Conservation (phyloP, 129 eudicot species). For the Flaveria linearis region DNA sequence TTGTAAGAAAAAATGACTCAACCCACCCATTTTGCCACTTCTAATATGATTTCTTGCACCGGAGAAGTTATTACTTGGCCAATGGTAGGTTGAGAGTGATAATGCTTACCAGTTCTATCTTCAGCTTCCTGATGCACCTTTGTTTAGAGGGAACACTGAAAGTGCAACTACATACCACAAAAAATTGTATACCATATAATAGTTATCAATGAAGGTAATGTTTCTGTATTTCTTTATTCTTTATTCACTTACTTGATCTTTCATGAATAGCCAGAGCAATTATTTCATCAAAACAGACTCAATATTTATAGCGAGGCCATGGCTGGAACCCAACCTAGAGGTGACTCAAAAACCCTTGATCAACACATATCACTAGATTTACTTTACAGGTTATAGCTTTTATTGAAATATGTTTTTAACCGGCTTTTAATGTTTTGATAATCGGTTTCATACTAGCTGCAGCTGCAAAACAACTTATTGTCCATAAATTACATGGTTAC, state of each 20-base stretch:
- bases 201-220: conserved; percentile 16
- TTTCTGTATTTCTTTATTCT: conserved; percentile 23
- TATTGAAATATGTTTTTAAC: background rate
- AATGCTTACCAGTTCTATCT: conserved; percentile 89
- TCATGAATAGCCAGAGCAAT: conserved; percentile 85
- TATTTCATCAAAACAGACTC: conserved; percentile 70
- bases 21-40: background rate
- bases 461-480: background rate
- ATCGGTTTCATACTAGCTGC: background rate
- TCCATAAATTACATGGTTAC: background rate
- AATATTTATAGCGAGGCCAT: conserved; percentile 83
- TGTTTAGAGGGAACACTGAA: conserved; percentile 73
- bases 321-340: conserved; percentile 97
- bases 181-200: background rate
- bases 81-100: conserved; percentile 72
- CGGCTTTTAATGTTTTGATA: conserved; percentile 1
- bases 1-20: background rate
- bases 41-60: background rate
- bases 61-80: background rate
- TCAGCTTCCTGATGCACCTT: conserved; percentile 90
- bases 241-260: conserved; percentile 43
- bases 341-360: conserved; percentile 68
- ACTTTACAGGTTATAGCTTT: conserved; percentile 71
- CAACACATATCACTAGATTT: conserved; percentile 74
- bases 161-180: conserved; percentile 39